Evolutionary conservation across 345 rosid genomes (phyloP).

Genomic region (Acer saccharum): DNA sequence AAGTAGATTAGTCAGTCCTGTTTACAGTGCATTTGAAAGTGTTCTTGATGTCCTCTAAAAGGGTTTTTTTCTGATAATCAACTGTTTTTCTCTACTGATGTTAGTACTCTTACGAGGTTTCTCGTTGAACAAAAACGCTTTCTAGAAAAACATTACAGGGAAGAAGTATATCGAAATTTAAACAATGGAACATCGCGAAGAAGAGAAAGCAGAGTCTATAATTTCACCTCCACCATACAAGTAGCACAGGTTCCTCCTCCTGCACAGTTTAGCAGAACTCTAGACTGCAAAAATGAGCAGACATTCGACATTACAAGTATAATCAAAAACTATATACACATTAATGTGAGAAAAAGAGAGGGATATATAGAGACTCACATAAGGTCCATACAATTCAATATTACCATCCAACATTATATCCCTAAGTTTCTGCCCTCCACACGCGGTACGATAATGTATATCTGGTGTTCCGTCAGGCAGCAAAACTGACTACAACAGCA

Average conservation of each 20-base stretch:
- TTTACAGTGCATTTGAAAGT: background rate
- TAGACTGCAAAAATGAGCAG: constrained; percentile 42
- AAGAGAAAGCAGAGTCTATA: background rate
- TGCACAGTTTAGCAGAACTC: constrained; percentile 75
- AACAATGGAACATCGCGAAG: background rate
- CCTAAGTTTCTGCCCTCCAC: constrained; percentile 92
- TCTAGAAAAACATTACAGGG: too few relatives aligned
- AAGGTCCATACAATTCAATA: constrained; percentile 89
- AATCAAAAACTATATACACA: background rate
- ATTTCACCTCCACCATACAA: constrained; percentile 87
- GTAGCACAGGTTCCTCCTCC: constrained; percentile 94
- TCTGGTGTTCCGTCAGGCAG: constrained; percentile 93
- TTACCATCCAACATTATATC: constrained; percentile 81
- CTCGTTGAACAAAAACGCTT: too few relatives aligned
- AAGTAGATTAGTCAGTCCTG: background rate
- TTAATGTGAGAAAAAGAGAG: background rate
- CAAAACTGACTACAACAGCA: constrained; percentile 62
- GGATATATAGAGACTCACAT: constrained; percentile 47
- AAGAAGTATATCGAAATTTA: too few relatives aligned
- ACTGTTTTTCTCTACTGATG: background rate
- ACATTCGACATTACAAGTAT: background rate
- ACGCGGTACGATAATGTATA: constrained; percentile 63
- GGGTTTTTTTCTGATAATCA: background rate
- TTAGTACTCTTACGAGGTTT: background rate
- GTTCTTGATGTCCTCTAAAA: background rate